phyloP scores from a whole-genome alignment of 2,329 filamentous ascomycete species.

The Ceratocystis albifundus region DNA sequence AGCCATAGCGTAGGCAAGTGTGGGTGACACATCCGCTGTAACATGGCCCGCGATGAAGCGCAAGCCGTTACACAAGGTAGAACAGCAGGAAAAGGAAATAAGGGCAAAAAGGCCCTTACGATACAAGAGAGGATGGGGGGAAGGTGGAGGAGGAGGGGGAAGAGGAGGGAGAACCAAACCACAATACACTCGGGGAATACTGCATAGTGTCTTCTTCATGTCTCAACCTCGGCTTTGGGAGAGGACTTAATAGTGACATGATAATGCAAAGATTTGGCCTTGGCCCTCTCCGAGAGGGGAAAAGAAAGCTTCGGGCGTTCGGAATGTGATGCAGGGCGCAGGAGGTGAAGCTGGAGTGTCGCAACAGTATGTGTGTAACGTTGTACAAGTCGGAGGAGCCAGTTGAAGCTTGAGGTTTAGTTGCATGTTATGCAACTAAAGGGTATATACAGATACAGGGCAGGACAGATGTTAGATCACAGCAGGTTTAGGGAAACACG shows the following conservation, averaged over 20 bases:
- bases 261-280: not conserved
- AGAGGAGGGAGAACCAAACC: too few relatives aligned
- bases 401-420: not conserved
- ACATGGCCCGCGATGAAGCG: not conserved
- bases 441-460: not conserved
- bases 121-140: not conserved
- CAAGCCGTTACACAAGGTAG: not conserved
- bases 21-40: conserved; percentile 5
- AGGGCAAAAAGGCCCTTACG: not conserved
- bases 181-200: not conserved
- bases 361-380: not conserved
- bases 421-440: not conserved
- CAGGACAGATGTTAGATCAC: not conserved
- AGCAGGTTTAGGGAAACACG: conserved; percentile 2
- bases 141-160: too few relatives aligned
- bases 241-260: too few relatives aligned
- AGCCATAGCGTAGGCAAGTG: not conserved
- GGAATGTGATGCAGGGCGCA: not conserved
- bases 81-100: not conserved
- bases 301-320: not conserved
- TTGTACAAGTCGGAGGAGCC: not conserved
- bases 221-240: not conserved
- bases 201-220: not conserved
- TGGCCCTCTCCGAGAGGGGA: not conserved
- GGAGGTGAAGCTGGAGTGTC: not conserved